Percentiles rank a stretch among this genome's conserved stretches.
phyloP scores from a whole-genome alignment of 2,329 filamentous ascomycete genomes.

The Colletotrichum limetticola region DNA sequence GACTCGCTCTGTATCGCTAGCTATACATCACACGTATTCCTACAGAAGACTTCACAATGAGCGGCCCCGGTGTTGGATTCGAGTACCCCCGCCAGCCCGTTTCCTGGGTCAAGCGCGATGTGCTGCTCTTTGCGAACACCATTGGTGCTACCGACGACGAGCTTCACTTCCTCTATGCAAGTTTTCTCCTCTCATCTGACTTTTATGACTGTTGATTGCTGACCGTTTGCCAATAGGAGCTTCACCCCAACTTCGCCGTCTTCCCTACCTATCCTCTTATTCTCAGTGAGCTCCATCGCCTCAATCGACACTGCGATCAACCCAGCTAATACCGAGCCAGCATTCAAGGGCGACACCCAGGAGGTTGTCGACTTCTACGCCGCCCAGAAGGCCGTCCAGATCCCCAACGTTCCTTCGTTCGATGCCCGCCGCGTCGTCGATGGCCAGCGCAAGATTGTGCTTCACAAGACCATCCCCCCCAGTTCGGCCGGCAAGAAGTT shows the following conservation, averaged over 20 bases:
- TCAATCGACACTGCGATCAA: background rate
- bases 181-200: constrained; percentile 39
- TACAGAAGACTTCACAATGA: constrained; percentile 24
- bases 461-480: constrained; percentile 80
- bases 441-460: constrained; percentile 82
- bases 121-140: constrained; percentile 88
- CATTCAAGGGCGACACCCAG: constrained; percentile 81
- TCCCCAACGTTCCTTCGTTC: constrained; percentile 81
- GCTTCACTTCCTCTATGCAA: constrained; percentile 91
- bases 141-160: constrained; percentile 89
- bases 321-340: constrained; percentile 42
- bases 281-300: constrained; percentile 66
- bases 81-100: constrained; percentile 82
- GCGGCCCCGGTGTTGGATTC: constrained; percentile 73
- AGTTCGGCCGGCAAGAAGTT: constrained; percentile 78
- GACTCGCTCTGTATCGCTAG: background rate
- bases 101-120: constrained; percentile 88
- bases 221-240: constrained; percentile 66
- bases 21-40: background rate
- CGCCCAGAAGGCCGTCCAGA: constrained; percentile 70
- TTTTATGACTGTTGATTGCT: background rate
- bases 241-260: constrained; percentile 85
- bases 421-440: constrained; percentile 81
- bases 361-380: constrained; percentile 90
- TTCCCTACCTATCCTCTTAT: constrained; percentile 92